Base-by-base conservation (phyloP, 495 filamentous ascomycete species). In the Beverwykella pulmonaria region DNA sequence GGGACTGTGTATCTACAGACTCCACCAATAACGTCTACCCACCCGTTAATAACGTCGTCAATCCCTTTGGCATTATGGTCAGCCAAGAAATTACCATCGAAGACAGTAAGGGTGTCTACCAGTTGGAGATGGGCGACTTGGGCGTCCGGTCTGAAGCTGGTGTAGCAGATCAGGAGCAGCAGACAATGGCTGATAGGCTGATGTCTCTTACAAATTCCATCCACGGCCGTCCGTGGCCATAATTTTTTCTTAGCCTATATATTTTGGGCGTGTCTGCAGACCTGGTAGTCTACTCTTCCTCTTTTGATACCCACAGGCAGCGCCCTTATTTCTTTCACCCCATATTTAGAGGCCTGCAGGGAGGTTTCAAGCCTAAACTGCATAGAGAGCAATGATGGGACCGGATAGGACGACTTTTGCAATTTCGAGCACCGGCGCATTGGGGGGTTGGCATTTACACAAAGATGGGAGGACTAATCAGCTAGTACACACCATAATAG, bases 21-120 rank as follows among this genome's bases (percentile, higher is more conserved):
- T 76, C 80, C 19, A 77, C 86, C 19, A 83, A 85, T 61, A 83
- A 84, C 26, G 79, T 34, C 4, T 59, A 66, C 14, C 48, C n/a
- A n/a, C n/a, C 80, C 19, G 76, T 86, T n/a, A 83, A 85, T 61
- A 83, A 84, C 26, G 79, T 34, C 4, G 59, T 66, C 14, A 41
- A 59, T 48, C 59, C 70, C 12, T 76, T 71, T n/a, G 75, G 78
- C 44, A 80, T 80, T 68, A 74, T 80, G 78, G 73, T 81, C 20
- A 78, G 73, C 1, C 73, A 78, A 20, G 75, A 78, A 15, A 69
- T 80, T 3, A 73, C 72, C 6, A 73, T 80, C 12, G 53, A 55
- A 10, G 53, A 69, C 55, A 20, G 46, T 32, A 71, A 67, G 32
- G 27, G 39, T 15, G 47, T 19, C 15, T 30, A 32, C 27, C 63